Conservation (phyloP, 2,329 filamentous ascomycete species). For the Daldinia sp. region DNA sequence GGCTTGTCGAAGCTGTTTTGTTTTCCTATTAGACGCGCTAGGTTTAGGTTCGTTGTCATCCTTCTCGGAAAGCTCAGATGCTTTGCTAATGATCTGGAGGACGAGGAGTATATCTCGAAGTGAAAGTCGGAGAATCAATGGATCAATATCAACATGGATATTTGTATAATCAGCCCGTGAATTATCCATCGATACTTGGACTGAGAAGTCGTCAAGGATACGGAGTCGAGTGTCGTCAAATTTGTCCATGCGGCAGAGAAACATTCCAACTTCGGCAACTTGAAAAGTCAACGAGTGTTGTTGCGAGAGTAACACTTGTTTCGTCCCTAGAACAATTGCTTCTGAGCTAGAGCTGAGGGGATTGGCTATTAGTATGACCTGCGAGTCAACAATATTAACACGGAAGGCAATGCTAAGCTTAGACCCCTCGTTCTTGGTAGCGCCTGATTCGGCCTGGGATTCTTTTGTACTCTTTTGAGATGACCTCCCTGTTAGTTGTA, state of each 20-base stretch:
- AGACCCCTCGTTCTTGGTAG: constrained; percentile 52
- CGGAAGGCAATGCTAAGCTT: constrained; percentile 86
- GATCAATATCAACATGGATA: constrained; percentile 89
- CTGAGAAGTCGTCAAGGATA: constrained; percentile 95
- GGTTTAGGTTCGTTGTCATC: constrained; percentile 61
- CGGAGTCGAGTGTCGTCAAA: constrained; percentile 91
- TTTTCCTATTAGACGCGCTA: constrained; percentile 65
- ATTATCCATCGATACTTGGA: constrained; percentile 87
- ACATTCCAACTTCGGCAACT: constrained; percentile 96
- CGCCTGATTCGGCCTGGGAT: constrained; percentile 33
- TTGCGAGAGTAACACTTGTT: constrained; percentile 91
- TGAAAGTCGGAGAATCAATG: constrained; percentile 88
- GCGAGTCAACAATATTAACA: constrained; percentile 94
- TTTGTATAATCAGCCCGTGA: constrained; percentile 74
- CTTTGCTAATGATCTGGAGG: constrained; percentile 90
- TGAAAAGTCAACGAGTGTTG: constrained; percentile 96
- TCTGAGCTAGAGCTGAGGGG: constrained; percentile 90
- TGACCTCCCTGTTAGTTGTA: constrained; percentile 56
- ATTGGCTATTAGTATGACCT: constrained; percentile 96
- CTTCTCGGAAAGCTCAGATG: constrained; percentile 84
- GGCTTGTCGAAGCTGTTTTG: constrained; percentile 63
- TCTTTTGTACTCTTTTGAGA: constrained; percentile 51
- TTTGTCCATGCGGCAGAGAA: constrained; percentile 96
- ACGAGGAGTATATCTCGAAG: constrained; percentile 94
- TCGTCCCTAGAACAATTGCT: constrained; percentile 93